Conservation (phyloP, 257 asterid genomes). For the Scutellaria baicalensis region DNA sequence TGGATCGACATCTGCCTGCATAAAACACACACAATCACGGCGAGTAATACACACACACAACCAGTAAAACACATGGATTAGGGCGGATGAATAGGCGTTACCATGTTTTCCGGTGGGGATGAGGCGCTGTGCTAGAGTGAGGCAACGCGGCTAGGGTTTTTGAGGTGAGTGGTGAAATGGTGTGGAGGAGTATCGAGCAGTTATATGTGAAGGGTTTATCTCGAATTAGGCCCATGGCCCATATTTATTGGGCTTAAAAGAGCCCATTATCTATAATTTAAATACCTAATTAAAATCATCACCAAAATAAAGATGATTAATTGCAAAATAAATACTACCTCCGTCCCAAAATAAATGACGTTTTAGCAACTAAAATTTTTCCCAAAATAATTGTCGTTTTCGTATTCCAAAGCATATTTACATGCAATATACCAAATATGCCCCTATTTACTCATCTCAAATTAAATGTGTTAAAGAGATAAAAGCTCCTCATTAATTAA, state of each 20-base stretch:
- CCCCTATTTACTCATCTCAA: no score
- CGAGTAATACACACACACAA: not conserved
- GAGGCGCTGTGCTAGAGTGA: no score
- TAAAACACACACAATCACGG: not conserved
- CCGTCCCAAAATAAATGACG: no score
- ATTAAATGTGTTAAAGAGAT: no score
- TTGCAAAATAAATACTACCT: no score
- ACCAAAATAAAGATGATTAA: not conserved
- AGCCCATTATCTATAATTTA: not conserved
- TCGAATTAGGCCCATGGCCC: not conserved
- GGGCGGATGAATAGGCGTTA: not conserved
- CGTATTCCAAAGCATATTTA: no score
- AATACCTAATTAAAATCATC: no score
- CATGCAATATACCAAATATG: no score
- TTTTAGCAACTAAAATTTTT: no score
- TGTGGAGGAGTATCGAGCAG: not conserved
- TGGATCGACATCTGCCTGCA: slow-evolving; percentile 68
- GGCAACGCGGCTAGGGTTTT: not conserved
- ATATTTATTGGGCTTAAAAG: not conserved
- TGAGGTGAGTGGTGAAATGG: not conserved
- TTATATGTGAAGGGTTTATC: not conserved
- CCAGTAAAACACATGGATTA: not conserved
- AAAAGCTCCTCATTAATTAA: no score
- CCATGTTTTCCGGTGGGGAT: slow-evolving; percentile 13
- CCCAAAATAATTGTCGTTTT: no score